Evolutionary conservation across 202 grass and related monocot species (phyloP).

Genomic region (Saccharum hybrid): DNA sequence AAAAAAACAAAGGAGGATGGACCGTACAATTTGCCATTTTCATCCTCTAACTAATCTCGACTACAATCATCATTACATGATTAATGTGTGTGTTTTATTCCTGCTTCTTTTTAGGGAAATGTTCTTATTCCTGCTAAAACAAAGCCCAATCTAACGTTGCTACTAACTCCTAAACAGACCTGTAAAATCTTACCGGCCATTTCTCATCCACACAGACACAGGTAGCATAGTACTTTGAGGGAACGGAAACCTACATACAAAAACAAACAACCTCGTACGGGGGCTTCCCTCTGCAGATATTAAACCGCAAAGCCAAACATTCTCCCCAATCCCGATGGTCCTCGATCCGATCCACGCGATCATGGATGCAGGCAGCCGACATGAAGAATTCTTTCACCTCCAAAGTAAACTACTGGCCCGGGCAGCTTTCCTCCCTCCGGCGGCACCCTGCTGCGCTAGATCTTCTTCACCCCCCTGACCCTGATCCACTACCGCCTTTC

Average conservation of each 20-base stretch:
- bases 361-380: slow-evolving; percentile 34
- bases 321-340: slow-evolving; percentile 53
- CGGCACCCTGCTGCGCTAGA: not conserved
- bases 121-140: not conserved
- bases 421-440: slow-evolving; percentile 17
- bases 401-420: slow-evolving; percentile 32
- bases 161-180: not conserved
- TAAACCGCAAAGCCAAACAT: slow-evolving; percentile 48
- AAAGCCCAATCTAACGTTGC: slow-evolving; percentile 8
- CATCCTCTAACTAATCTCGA: not conserved
- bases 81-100: not conserved
- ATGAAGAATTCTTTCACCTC: slow-evolving; percentile 64
- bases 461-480: slow-evolving; percentile 29
- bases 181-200: not conserved
- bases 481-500: slow-evolving; percentile 45
- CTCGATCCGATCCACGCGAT: not conserved
- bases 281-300: not conserved
- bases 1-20: not conserved
- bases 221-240: not conserved
- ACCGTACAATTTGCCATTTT: not conserved
- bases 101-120: not conserved
- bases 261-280: slow-evolving; percentile 51
- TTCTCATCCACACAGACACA: not conserved
- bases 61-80: slow-evolving; percentile 4
- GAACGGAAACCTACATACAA: not conserved